Conservation (phyloP, 768 basidiomycete genomes). For the Naganishia onofrii region DNA sequence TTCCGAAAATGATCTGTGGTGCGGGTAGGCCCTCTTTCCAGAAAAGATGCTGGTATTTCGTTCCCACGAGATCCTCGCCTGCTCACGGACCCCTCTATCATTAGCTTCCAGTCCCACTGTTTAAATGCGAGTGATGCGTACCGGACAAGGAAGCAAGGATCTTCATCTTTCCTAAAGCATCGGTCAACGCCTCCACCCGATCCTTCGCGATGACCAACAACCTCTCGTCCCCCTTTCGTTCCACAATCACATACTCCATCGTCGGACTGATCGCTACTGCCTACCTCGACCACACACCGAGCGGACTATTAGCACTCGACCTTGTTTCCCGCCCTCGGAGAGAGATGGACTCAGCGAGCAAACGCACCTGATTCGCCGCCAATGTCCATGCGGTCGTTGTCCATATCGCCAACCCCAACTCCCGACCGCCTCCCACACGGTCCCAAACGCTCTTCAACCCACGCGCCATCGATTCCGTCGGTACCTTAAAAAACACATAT, state of each 20-base stretch:
- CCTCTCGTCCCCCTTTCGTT: constrained; percentile 30
- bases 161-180: constrained; percentile 48
- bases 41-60: constrained; percentile 66
- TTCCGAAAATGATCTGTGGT: constrained; percentile 63
- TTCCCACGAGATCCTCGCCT: constrained; percentile 62
- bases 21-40: constrained; percentile 35
- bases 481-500: constrained; percentile 75
- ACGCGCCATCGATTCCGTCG: constrained; percentile 39
- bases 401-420: constrained; percentile 74
- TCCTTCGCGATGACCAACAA: constrained; percentile 53
- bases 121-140: constrained; percentile 38
- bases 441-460: constrained; percentile 35
- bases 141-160: constrained; percentile 47
- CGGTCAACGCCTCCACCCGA: constrained; percentile 47
- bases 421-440: constrained; percentile 24
- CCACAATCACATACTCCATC: constrained; percentile 59
- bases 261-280: constrained; percentile 82
- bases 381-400: constrained; percentile 98
- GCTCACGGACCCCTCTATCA: neutral
- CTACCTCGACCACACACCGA: constrained; percentile 53
- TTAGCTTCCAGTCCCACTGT: neutral
- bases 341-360: neutral
- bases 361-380: constrained; percentile 83
- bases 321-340: neutral
- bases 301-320: constrained; percentile 21